These are phyloP conservation scores for Wickerhamiella cacticola DNA, from an alignment of 805 yeast species.

Conservation along the genomic window DNA sequence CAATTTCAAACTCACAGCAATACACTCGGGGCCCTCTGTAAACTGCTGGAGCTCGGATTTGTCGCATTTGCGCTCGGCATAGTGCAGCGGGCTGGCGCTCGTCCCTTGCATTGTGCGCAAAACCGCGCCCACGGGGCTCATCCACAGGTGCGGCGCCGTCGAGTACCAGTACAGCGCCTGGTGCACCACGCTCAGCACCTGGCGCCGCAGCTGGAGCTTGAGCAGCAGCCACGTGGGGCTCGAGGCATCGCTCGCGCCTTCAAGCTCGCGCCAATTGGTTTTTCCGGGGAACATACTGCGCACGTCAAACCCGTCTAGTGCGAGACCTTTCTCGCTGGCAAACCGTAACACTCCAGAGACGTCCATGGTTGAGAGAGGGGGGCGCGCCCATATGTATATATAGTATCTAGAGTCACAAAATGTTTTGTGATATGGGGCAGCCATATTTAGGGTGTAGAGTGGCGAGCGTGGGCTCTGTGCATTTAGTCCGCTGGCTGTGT, in stretches of 20 bases:
- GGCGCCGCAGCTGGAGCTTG: slow-evolving; percentile 7
- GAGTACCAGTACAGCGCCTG: not conserved
- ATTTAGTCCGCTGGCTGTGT: no score
- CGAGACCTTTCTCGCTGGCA: slow-evolving; percentile 9
- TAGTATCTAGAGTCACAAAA: no score
- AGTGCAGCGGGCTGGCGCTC: slow-evolving; percentile 1
- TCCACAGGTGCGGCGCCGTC: not conserved
- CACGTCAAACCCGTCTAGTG: slow-evolving; percentile 10
- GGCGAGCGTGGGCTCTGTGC: no score
- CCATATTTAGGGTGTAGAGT: no score
- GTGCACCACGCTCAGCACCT: not conserved
- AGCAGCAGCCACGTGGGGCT: slow-evolving; percentile 11
- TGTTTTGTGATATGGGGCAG: not conserved
- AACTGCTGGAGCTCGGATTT: slow-evolving; percentile 1
- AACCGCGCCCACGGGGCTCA: not conserved
- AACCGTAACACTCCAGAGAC: slow-evolving; percentile 5
- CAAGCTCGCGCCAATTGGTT: slow-evolving; percentile 11
- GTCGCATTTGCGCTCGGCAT: slow-evolving; percentile 1
- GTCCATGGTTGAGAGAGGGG: slow-evolving; percentile 1
- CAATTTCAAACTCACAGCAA: slow-evolving; percentile 3
- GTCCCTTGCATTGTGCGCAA: not conserved
- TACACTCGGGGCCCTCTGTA: slow-evolving; percentile 4
- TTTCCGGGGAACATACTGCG: slow-evolving; percentile 7
- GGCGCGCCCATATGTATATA: no score
- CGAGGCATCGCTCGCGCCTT: not conserved